Evolutionary conservation across 148 eudicot genomes (phyloP).

Genomic region (Spergularia marina): DNA sequence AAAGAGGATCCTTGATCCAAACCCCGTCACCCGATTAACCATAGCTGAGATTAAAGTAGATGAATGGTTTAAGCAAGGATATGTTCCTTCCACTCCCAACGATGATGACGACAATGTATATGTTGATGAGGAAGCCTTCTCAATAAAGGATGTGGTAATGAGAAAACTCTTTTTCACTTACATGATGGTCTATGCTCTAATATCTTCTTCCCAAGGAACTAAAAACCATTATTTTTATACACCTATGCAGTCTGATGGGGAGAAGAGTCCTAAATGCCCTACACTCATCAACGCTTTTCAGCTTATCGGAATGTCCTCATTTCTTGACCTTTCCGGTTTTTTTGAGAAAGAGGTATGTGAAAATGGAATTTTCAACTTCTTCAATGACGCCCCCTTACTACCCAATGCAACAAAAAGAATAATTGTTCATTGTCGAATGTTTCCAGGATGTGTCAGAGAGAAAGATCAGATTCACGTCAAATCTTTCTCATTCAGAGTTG

Average conservation of each 20-base stretch:
- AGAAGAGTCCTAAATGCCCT: conserved; percentile 49
- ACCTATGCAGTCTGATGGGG: conserved; percentile 45
- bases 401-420: background rate
- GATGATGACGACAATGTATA: conserved; percentile 44
- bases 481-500: conserved; percentile 59
- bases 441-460: conserved; percentile 73
- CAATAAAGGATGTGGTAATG: conserved; percentile 50
- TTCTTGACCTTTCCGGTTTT: conserved; percentile 91
- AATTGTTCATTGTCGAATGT: background rate
- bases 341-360: conserved; percentile 78
- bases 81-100: conserved; percentile 45
- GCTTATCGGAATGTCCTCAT: conserved; percentile 94
- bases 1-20: conserved; percentile 83
- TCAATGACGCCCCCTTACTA: too few relatives aligned
- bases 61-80: conserved; percentile 75
- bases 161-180: background rate
- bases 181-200: background rate
- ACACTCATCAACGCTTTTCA: conserved; percentile 82
- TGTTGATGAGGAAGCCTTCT: conserved; percentile 57
- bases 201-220: background rate
- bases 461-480: conserved; percentile 84
- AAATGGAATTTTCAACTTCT: background rate
- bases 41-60: conserved; percentile 67
- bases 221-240: conserved; percentile 10
- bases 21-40: conserved; percentile 65